Base-by-base conservation (phyloP, 371 early-diverging fungal genomes). In the Rhizopus microsporus region DNA sequence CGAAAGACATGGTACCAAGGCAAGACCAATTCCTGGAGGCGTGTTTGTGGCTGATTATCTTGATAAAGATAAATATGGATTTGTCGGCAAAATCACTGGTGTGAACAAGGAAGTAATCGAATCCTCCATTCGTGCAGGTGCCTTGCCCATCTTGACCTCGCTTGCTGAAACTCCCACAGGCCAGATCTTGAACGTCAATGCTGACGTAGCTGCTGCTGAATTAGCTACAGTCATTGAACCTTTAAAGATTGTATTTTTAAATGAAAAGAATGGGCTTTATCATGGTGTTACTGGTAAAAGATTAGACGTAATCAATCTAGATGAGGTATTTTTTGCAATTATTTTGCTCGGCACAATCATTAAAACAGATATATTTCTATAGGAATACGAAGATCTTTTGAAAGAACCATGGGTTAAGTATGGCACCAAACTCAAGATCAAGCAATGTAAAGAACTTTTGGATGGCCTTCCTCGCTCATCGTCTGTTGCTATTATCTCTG, bases 161-260 rank as follows among this genome's bases (percentile, higher is more conserved):
- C 81, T 98, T 29, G 97, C 97, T n/a, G 96, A 96, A 73, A 96
- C 97, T 1, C 91, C 92, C 33, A 84, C 86, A 35, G 97, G 98
- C 51, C 98, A 98, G 77, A 94, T 96, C 58, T 78, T 98, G 67
- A 98, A 98, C 49, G 96, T 97, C 51, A 98, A 98, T 72, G 98
- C 98, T 33, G 98, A 98, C 75, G 92, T 95, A 10, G 98, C 97
- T 15, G 97, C 97, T 15, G 94, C 94, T 47, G 97, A 97, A 72
- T 80, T 98, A 49, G 97, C 97, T 15, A 88, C 91, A 32, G 98
- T 93, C 1, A 71, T 98, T 32, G 94, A 98, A 82, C 98, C 97
- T 8, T 81, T 98, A 38, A 98, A 97, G 81, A 93, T 96, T 49
- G 92, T 98, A 1, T 97, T 92, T 60, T 67, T 98, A 69, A 98